Percentiles rank a stretch among this genome's conserved stretches.
Conservation (phyloP, 2,329 filamentous ascomycete species). For the Bipolaris gigantea region DNA sequence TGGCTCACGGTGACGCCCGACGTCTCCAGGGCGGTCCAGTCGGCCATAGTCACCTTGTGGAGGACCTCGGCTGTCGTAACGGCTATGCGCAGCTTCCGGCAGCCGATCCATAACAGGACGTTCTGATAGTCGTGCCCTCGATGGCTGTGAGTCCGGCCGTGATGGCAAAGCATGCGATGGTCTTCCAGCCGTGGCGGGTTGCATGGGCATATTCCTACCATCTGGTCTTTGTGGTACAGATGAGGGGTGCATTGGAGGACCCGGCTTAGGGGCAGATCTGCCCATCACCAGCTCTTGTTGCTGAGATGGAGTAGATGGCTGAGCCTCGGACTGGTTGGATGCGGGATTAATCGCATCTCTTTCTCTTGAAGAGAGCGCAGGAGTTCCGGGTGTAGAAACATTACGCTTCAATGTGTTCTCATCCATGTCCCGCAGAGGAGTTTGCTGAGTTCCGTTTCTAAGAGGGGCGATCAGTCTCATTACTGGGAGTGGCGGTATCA, state of each 20-base stretch:
- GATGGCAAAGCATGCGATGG: constrained; percentile 55
- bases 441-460: constrained; percentile 41
- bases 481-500: neutral
- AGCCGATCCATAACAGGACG: constrained; percentile 38
- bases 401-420: constrained; percentile 18
- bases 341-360: constrained; percentile 16
- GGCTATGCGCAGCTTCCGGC: constrained; percentile 26
- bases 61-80: constrained; percentile 41
- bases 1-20: constrained; percentile 42
- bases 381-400: constrained; percentile 17
- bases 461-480: constrained; percentile 17
- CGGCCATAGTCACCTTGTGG: constrained; percentile 47
- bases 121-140: constrained; percentile 41
- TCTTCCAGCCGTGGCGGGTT: constrained; percentile 30
- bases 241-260: constrained; percentile 19
- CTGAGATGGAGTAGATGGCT: constrained; percentile 18
- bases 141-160: constrained; percentile 61
- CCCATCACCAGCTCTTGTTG: constrained; percentile 17
- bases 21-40: constrained; percentile 48
- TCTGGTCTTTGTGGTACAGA: constrained; percentile 39
- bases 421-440: constrained; percentile 15
- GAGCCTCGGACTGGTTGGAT: constrained; percentile 14
- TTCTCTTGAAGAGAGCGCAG: constrained; percentile 23
- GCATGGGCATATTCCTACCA: constrained; percentile 31
- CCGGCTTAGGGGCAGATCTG: constrained; percentile 13